phyloP scores from a whole-genome alignment of 2,329 filamentous ascomycete genomes.

The Bipolaris bicolor region DNA sequence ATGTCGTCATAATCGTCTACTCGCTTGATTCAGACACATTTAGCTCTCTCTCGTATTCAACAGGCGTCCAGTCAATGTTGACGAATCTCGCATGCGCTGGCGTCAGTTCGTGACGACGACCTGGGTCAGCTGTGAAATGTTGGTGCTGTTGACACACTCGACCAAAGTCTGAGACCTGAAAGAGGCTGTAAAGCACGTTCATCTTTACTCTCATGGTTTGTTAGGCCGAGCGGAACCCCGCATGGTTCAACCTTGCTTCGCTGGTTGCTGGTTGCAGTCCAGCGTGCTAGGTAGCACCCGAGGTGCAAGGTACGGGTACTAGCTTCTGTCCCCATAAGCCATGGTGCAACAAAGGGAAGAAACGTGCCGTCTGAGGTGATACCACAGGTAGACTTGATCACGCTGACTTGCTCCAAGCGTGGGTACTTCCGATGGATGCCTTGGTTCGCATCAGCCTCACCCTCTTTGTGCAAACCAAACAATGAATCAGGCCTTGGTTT shows the following conservation, averaged over 20 bases:
- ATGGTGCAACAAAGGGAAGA: neutral
- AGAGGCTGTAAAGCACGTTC: slow-evolving; percentile 1
- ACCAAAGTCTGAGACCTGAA: neutral
- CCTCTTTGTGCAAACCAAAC: too few species aligned
- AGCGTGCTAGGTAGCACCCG: slow-evolving; percentile 8
- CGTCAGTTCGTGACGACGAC: neutral
- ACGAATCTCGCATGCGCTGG: neutral
- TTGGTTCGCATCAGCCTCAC: too few species aligned
- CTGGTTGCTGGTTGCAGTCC: slow-evolving; percentile 3
- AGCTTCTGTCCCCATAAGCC: neutral
- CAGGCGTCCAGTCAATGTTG: neutral
- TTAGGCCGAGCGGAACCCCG: slow-evolving; percentile 1
- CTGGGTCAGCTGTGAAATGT: neutral
- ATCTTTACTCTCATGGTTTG: neutral
- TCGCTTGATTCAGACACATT: neutral
- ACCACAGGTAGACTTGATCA: slow-evolving; percentile 3
- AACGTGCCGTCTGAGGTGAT: slow-evolving; percentile 6
- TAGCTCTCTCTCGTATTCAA: neutral
- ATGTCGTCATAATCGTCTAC: neutral
- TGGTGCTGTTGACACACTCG: slow-evolving; percentile 1
- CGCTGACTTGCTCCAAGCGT: slow-evolving; percentile 5
- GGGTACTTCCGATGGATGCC: neutral
- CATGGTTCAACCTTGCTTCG: slow-evolving; percentile 9
- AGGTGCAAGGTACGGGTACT: slow-evolving; percentile 15
- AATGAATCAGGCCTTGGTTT: neutral